Percentiles rank a stretch among this genome's conserved stretches.
phyloP scores from a whole-genome alignment of 768 basidiomycete genomes.

The Suillus variegatus region DNA sequence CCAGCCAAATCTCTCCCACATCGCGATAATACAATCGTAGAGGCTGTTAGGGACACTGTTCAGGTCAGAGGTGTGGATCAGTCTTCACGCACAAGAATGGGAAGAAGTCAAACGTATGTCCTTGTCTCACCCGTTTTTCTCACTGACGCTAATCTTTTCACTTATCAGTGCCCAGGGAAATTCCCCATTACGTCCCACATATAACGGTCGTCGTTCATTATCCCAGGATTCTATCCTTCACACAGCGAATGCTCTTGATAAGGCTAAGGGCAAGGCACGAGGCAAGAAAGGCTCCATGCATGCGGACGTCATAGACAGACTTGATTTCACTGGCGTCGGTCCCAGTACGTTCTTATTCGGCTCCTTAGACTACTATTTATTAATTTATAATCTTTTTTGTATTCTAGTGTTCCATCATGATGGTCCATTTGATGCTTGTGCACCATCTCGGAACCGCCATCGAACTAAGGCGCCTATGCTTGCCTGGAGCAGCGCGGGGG shows the following conservation, averaged over 20 bases:
- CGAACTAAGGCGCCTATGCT: constrained; percentile 80
- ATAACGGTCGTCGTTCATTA: constrained; percentile 44
- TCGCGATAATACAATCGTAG: constrained; percentile 45
- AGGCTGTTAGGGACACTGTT: constrained; percentile 72
- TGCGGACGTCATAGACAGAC: constrained; percentile 87
- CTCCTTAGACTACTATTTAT: background rate
- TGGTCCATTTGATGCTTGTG: constrained; percentile 90
- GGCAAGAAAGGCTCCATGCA: constrained; percentile 76
- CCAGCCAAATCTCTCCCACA: constrained; percentile 33
- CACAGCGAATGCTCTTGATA: constrained; percentile 42
- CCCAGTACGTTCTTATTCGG: constrained; percentile 58
- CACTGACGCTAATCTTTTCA: constrained; percentile 33
- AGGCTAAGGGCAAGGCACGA: constrained; percentile 49
- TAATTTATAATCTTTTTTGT: constrained; percentile 17
- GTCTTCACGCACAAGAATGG: constrained; percentile 47
- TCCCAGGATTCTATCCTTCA: constrained; percentile 50
- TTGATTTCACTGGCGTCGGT: constrained; percentile 84
- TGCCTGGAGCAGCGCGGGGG: constrained; percentile 60
- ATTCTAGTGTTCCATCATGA: constrained; percentile 86
- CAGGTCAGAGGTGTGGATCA: constrained; percentile 48
- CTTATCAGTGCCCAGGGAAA: constrained; percentile 19
- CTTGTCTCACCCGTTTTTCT: constrained; percentile 22
- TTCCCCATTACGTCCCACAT: constrained; percentile 23
- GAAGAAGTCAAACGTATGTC: constrained; percentile 58
- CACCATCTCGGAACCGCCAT: constrained; percentile 84